A percentile compares a stretch with the other conserved stretches of the same genome.
Evolutionary conservation across 1,139 yeast genomes (phyloP).

Genomic region (Geotrichum phurueaensis): DNA sequence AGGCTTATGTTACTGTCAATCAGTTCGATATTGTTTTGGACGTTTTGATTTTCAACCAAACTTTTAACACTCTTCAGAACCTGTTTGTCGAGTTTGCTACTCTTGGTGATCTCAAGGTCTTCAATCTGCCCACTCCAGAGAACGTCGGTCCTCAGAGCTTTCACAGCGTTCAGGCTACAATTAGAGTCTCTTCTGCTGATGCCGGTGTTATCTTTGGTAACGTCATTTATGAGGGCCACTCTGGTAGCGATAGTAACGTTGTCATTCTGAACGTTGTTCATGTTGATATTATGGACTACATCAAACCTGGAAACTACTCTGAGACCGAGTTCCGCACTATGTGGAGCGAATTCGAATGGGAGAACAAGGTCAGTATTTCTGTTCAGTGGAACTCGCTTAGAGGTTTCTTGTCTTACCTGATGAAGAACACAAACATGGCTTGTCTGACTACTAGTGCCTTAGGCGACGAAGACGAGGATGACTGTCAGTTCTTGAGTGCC

Average conservation of each 20-base stretch:
- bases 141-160: constrained; percentile 96
- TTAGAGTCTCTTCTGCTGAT: constrained; percentile 94
- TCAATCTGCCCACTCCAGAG: constrained; percentile 87
- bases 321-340: constrained; percentile 89
- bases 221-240: constrained; percentile 93
- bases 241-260: constrained; percentile 82
- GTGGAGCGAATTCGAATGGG: constrained; percentile 99
- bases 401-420: constrained; percentile 70
- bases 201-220: constrained; percentile 97
- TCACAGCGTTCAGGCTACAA: constrained; percentile 79
- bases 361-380: constrained; percentile 89
- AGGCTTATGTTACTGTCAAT: constrained; percentile 89
- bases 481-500: constrained; percentile 87
- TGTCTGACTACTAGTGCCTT: constrained; percentile 89
- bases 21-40: constrained; percentile 95
- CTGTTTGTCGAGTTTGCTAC: constrained; percentile 94
- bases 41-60: constrained; percentile 90
- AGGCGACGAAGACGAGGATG: constrained; percentile 39
- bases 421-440: constrained; percentile 87
- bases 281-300: constrained; percentile 95
- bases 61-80: constrained; percentile 83
- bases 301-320: constrained; percentile 85
- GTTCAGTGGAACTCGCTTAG: constrained; percentile 63
- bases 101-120: constrained; percentile 89
- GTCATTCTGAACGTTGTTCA: constrained; percentile 93